Base-by-base conservation (phyloP, 805 yeast genomes). In the Metschnikowia rubicola region DNA sequence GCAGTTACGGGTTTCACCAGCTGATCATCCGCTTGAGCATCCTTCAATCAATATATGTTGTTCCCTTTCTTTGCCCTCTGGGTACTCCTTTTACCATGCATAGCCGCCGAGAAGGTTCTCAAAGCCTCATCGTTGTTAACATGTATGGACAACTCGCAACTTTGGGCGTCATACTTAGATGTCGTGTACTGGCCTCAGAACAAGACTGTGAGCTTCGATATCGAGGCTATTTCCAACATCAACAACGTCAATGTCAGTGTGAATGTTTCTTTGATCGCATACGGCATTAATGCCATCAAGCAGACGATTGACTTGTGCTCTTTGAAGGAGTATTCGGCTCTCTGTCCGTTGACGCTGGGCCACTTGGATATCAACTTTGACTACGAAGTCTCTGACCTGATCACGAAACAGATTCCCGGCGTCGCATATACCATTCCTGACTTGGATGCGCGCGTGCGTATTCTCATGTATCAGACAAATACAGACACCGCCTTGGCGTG, bases 401-500 rank as follows among this genome's bases (percentile, higher is more conserved):
- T 81, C 46, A 65, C 78, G 4, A 64, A 68, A 10, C 67, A 76
- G 49, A 78, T 94, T 48, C 99, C 99, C 1, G 77, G 82, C 9
- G 74, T 94, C 19, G 97, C 97, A 2, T 94, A 82, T 67, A 82
- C 92, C 1, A 78, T 94, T 44, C 99, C 99, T 0, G 96, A 94
- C 66, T 73, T 94, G 55, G 99, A 94, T 62, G 99, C 97, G 4
- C 79, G 86, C 51, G 97, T 91, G 29, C 73, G 83, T 53, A 91
- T 95, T 35, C 65, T 79, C 15, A 85, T 86, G 43, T 54, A 47
- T 62, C 64, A 79, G 30, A 60, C 67, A 12, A 67, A 68, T 40
- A 43, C 77, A 6, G 53, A 64, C 11, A 67, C 59, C 4, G 77
- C 84, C 3, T 71, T 91, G 48, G 99, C 98, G 3, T 94, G 99